A percentile compares a stretch with the other conserved stretches of the same genome.
Conservation (phyloP, 129 eudicot genomes). For the Dittrichia graveolens region DNA sequence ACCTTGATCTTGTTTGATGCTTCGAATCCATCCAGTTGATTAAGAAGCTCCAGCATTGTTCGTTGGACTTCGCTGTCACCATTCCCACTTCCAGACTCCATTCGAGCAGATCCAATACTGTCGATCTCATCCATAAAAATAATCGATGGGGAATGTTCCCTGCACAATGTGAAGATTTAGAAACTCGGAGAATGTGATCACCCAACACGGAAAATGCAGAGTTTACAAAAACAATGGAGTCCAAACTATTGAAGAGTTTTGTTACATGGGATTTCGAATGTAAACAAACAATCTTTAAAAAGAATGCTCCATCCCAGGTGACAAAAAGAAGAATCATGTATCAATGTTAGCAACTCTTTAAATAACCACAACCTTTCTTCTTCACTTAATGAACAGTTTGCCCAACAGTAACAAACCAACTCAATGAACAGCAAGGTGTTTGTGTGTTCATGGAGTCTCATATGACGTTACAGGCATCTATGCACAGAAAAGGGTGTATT, state of each 20-base stretch:
- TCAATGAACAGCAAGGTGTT: no score
- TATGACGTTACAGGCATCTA: no score
- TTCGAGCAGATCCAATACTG: conserved; percentile 91
- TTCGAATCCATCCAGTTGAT: conserved; percentile 92
- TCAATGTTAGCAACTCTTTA: neutral
- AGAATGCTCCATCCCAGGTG: neutral
- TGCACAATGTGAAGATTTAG: conserved; percentile 28
- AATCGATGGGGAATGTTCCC: conserved; percentile 94
- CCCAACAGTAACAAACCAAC: no score
- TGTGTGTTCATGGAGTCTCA: no score
- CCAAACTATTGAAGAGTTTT: no score
- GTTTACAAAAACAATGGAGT: neutral
- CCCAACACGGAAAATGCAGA: neutral
- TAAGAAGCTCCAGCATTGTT: conserved; percentile 92
- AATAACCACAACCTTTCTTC: no score
- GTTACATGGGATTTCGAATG: no score
- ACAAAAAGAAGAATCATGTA: neutral
- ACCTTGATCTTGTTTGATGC: conserved; percentile 94
- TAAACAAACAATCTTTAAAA: neutral
- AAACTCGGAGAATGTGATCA: neutral
- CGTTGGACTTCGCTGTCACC: conserved; percentile 96
- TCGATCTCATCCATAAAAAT: conserved; percentile 96
- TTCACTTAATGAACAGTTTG: no score
- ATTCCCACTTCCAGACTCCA: conserved; percentile 96
- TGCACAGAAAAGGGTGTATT: neutral